A percentile compares a stretch with the other conserved stretches of the same genome.
Evolutionary conservation across 805 yeast species (phyloP).

Genomic region (Kuraishia cidri): DNA sequence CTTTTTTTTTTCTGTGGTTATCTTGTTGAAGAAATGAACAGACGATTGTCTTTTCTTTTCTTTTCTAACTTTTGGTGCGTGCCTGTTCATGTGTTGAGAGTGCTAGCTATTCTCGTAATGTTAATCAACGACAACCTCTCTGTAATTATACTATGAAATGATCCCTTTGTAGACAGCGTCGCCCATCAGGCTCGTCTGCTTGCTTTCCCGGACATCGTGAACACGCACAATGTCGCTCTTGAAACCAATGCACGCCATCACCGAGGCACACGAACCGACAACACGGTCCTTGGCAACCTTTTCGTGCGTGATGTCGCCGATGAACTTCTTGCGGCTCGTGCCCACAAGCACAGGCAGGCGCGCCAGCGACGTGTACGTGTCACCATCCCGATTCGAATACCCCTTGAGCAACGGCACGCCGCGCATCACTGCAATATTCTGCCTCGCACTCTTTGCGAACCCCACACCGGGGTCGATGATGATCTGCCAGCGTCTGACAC

Average conservation of each 20-base stretch:
- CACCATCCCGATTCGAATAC: constrained; percentile 26
- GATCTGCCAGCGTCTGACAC: constrained; percentile 84
- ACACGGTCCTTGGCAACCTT: constrained; percentile 51
- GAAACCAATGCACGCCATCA: constrained; percentile 64
- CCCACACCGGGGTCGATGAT: constrained; percentile 95
- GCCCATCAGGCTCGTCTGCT: constrained; percentile 11
- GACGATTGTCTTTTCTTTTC: no score
- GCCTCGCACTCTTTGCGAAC: constrained; percentile 76
- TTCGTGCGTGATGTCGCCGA: constrained; percentile 65
- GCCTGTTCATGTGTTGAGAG: no score
- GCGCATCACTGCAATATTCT: constrained; percentile 60
- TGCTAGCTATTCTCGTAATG: no score
- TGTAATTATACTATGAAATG: no score
- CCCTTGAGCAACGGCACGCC: constrained; percentile 35
- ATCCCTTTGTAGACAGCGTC: constrained; percentile 4
- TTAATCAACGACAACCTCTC: no score
- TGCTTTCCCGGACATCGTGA: constrained; percentile 64
- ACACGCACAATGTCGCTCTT: constrained; percentile 80
- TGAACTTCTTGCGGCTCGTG: constrained; percentile 80
- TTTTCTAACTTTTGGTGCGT: no score
- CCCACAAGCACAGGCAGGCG: constrained; percentile 72
- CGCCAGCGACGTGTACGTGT: constrained; percentile 30
- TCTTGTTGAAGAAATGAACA: no score
- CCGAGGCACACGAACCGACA: constrained; percentile 68
- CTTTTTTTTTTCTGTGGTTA: no score